Conservation (phyloP, 208 protist species). For the Trypanosoma melophagium region DNA sequence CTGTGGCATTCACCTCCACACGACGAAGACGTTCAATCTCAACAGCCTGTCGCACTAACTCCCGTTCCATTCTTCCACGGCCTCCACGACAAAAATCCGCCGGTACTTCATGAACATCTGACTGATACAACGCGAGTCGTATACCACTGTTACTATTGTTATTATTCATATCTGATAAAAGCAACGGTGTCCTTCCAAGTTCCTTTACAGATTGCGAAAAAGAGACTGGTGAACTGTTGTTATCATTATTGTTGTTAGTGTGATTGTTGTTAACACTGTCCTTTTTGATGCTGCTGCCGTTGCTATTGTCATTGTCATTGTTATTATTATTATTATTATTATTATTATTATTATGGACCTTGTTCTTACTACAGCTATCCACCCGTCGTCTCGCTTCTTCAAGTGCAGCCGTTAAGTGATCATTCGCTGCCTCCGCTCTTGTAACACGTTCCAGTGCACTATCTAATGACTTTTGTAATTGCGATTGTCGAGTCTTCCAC, state of each 20-base stretch:
- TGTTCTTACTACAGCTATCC: neutral
- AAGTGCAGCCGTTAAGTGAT: slow-evolving; percentile 11
- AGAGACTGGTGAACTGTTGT: neutral
- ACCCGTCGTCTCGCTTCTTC: slow-evolving; percentile 16
- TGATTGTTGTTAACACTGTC: neutral
- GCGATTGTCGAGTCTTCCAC: slow-evolving; percentile 7
- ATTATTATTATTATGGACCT: no score
- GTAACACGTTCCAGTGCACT: slow-evolving; percentile 13
- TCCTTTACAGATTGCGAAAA: neutral
- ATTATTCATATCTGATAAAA: neutral
- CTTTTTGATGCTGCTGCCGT: no score
- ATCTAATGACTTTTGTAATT: slow-evolving; percentile 7
- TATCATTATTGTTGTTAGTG: slow-evolving; percentile 12
- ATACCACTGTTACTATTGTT: neutral
- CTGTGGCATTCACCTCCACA: slow-evolving; percentile 28
- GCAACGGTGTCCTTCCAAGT: neutral
- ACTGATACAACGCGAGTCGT: slow-evolving; percentile 5
- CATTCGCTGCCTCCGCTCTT: slow-evolving; percentile 20
- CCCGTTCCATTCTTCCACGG: slow-evolving; percentile 53
- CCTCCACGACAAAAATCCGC: slow-evolving; percentile 7
- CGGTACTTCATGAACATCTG: neutral
- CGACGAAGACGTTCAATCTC: slow-evolving; percentile 65
- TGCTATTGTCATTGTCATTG: neutral
- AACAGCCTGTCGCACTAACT: slow-evolving; percentile 71
- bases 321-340: no score